Conservation (phyloP, 2,329 filamentous ascomycete genomes). For the Colletotrichum sp. region DNA sequence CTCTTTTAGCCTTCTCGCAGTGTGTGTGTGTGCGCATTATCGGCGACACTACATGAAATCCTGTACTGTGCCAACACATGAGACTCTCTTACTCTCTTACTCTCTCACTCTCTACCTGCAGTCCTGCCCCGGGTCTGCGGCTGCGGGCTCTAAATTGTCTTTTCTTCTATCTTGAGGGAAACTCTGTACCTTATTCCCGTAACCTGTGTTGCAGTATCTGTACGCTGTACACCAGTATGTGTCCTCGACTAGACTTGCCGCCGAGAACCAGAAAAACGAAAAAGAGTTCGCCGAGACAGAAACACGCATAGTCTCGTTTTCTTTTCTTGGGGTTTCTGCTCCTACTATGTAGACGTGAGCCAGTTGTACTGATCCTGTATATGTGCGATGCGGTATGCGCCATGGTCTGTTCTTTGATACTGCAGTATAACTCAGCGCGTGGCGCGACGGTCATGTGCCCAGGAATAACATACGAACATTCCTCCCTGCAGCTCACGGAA, state of each 20-base stretch:
- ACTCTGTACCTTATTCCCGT: background rate
- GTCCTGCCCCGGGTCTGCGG: background rate
- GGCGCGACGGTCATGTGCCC: background rate
- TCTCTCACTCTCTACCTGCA: background rate
- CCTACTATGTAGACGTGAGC: background rate
- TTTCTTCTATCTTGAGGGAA: background rate
- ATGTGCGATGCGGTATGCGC: background rate
- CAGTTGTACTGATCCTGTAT: background rate
- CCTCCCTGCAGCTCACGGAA: background rate
- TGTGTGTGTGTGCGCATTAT: background rate
- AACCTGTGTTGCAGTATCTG: background rate
- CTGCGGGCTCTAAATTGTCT: background rate
- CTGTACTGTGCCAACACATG: background rate
- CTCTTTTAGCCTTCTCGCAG: background rate
- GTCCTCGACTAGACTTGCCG: background rate
- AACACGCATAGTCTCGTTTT: background rate
- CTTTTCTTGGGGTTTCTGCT: background rate
- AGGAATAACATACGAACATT: background rate
- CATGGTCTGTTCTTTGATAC: background rate
- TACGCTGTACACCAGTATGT: background rate
- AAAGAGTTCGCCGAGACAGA: background rate
- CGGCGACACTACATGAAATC: background rate
- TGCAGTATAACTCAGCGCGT: background rate
- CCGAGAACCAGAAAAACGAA: background rate
- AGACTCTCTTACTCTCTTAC: background rate